These are phyloP conservation scores for Penicillium silybi DNA, from an alignment of 495 filamentous ascomycete species.

Conservation along the genomic window DNA sequence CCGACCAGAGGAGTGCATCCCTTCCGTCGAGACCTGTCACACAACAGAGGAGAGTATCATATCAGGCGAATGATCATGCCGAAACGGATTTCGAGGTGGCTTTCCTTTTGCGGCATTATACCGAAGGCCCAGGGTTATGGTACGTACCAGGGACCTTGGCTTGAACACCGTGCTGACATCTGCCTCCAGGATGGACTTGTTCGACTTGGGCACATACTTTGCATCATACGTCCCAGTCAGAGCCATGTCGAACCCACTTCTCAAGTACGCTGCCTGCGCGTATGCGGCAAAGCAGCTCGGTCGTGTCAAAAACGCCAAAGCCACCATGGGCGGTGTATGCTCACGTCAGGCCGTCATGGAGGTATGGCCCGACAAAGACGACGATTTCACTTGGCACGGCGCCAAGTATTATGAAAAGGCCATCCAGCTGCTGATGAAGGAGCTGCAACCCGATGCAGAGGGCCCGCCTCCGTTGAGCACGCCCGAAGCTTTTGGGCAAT, in stretches of 20 bases:
- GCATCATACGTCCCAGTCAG: conserved; percentile 55
- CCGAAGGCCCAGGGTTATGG: conserved; percentile 57
- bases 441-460: conserved; percentile 45
- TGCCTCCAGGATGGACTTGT: conserved; percentile 58
- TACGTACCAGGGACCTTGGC: conserved; percentile 19
- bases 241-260: conserved; percentile 51
- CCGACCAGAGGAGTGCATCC: conserved; percentile 29
- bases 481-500: conserved; percentile 33
- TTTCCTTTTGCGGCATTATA: conserved; percentile 60
- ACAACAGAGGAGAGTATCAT: conserved; percentile 16
- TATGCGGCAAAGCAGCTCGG: conserved; percentile 61
- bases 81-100: conserved; percentile 54
- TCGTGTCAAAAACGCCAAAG: conserved; percentile 48
- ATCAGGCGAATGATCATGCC: conserved; percentile 23
- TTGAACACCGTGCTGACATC: conserved; percentile 6
- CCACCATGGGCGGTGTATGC: conserved; percentile 45
- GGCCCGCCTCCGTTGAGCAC: conserved; percentile 35
- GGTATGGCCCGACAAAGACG: conserved; percentile 42
- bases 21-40: conserved; percentile 24
- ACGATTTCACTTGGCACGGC: conserved; percentile 54
- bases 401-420: conserved; percentile 62
- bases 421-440: conserved; percentile 58
- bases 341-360: conserved; percentile 51
- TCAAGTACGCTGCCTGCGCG: conserved; percentile 58
- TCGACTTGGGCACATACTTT: conserved; percentile 58